Percentiles rank a stretch among this genome's conserved stretches.
Conservation (phyloP, 352 stramenopile species). For the Globisporangium polare region DNA sequence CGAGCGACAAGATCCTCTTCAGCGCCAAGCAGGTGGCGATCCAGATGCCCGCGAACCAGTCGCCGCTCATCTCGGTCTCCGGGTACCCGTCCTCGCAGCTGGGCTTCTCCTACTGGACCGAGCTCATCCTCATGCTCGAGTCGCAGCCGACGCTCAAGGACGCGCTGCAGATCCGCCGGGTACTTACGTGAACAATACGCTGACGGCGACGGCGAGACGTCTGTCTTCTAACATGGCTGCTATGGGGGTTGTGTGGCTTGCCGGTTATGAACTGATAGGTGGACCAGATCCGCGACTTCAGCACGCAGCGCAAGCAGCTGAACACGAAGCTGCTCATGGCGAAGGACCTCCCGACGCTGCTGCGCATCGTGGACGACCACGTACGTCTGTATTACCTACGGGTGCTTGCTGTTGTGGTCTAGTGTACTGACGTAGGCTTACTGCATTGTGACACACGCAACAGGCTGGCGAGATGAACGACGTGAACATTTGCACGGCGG, state of each 20-base stretch:
- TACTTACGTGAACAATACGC: slow-evolving; percentile 8
- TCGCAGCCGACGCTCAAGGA: slow-evolving; percentile 66
- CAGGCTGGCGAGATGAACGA: slow-evolving; percentile 51
- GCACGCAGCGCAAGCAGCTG: slow-evolving; percentile 41
- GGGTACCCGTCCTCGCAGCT: slow-evolving; percentile 72
- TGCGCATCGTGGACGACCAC: slow-evolving; percentile 60
- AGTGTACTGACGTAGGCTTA: neutral
- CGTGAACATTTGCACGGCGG: slow-evolving; percentile 58
- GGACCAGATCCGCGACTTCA: slow-evolving; percentile 57
- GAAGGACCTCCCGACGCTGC: slow-evolving; percentile 50
- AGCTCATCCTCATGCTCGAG: slow-evolving; percentile 74
- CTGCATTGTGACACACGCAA: slow-evolving; percentile 4
- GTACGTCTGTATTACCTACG: slow-evolving; percentile 21
- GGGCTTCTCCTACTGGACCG: slow-evolving; percentile 73
- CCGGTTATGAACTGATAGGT: slow-evolving; percentile 22
- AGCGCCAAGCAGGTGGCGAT: slow-evolving; percentile 60
- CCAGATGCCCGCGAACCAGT: slow-evolving; percentile 68
- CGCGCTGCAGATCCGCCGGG: slow-evolving; percentile 53
- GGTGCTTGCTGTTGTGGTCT: no score
- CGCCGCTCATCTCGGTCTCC: slow-evolving; percentile 64
- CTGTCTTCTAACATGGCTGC: neutral
- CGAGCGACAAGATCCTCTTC: slow-evolving; percentile 71
- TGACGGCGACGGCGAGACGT: neutral
- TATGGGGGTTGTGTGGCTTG: neutral
- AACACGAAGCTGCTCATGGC: slow-evolving; percentile 65